Conservation (phyloP, 148 eudicot species). For the Silene latifolia region DNA sequence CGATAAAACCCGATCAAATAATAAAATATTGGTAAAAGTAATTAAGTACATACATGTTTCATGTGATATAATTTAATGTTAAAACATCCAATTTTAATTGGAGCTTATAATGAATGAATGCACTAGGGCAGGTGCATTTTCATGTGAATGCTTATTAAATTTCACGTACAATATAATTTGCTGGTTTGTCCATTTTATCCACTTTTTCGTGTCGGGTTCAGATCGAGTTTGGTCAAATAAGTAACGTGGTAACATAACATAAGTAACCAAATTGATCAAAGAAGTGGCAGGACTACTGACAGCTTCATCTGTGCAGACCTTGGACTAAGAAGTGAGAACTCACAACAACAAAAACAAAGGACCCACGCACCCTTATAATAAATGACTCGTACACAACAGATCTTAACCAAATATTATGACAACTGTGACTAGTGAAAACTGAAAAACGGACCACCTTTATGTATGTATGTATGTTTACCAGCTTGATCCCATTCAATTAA, state of each 20-base stretch:
- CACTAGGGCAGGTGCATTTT: conserved; percentile 1
- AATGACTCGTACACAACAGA: conserved; percentile 2
- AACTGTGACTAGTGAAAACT: conserved; percentile 1
- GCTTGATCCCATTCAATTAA: too few relatives aligned
- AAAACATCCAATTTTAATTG: neutral
- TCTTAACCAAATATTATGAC: conserved; percentile 14
- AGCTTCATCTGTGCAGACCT: neutral
- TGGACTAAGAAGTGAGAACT: conserved; percentile 11
- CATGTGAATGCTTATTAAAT: conserved; percentile 4
- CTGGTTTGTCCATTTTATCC: too few relatives aligned
- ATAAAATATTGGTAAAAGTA: neutral
- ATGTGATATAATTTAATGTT: conserved; percentile 22
- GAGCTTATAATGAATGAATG: neutral
- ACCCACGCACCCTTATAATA: conserved; percentile 2
- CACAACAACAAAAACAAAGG: too few relatives aligned
- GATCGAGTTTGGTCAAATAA: too few relatives aligned
- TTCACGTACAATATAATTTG: neutral
- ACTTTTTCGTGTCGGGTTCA: too few relatives aligned
- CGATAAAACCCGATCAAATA: too few relatives aligned
- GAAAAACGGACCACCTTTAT: conserved; percentile 12
- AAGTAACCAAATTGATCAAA: neutral
- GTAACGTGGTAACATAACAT: too few relatives aligned
- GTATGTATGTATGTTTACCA: too few relatives aligned
- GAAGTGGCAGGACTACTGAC: neutral
- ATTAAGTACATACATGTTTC: neutral